phyloP scores from a whole-genome alignment of 148 eudicot species.

The Nepenthes gracilis region DNA sequence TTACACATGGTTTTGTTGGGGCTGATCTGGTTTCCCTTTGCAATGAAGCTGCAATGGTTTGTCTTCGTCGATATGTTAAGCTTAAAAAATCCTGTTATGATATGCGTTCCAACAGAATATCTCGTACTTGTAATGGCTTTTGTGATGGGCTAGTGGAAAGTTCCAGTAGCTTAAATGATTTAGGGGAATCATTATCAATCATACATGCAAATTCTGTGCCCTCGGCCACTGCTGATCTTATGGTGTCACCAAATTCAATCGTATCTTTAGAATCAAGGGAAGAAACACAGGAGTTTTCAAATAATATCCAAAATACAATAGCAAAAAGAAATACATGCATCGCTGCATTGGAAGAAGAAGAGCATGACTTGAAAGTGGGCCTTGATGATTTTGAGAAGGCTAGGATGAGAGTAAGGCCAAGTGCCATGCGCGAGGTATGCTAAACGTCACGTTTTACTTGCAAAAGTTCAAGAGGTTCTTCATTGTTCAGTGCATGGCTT shows the following conservation, averaged over 20 bases:
- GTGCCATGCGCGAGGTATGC: slow-evolving; percentile 98
- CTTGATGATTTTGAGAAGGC: slow-evolving; percentile 85
- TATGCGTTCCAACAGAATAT: slow-evolving; percentile 6
- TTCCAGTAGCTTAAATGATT: slow-evolving; percentile 11
- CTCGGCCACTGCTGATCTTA: slow-evolving; percentile 17
- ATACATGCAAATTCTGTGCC: slow-evolving; percentile 24
- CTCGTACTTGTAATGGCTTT: slow-evolving; percentile 11
- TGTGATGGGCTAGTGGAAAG: slow-evolving; percentile 11
- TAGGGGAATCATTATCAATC: slow-evolving; percentile 1
- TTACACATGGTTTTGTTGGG: slow-evolving; percentile 93
- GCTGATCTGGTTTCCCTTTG: slow-evolving; percentile 84
- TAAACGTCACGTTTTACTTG: background rate
- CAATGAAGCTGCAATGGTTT: slow-evolving; percentile 71
- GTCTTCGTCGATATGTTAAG: slow-evolving; percentile 45
- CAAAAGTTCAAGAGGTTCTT: background rate
- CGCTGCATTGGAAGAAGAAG: slow-evolving; percentile 5
- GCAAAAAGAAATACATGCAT: slow-evolving; percentile 4
- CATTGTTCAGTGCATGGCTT: background rate
- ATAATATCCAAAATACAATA: slow-evolving; percentile 8
- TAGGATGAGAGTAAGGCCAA: slow-evolving; percentile 72
- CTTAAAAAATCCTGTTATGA: slow-evolving; percentile 14
- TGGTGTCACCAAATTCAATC: slow-evolving; percentile 12
- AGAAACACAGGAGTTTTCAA: background rate
- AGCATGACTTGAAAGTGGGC: slow-evolving; percentile 25
- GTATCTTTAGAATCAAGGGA: slow-evolving; percentile 2